Evolutionary conservation across 2,329 filamentous ascomycete species (phyloP).

Genomic region (Paraconiothyrium sp.): DNA sequence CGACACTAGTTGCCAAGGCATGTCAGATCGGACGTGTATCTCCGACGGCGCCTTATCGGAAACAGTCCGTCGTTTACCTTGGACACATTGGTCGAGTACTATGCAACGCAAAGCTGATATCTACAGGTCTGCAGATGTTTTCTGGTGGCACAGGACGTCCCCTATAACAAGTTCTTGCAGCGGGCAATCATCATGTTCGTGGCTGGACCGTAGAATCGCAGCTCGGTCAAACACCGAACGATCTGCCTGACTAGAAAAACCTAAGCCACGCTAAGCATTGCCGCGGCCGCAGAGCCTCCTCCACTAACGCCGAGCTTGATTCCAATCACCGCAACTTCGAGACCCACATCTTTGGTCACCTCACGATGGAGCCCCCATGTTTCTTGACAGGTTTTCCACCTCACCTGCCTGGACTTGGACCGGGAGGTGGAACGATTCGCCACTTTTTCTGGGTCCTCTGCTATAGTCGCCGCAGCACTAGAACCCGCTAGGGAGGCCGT

Average conservation of each 20-base stretch:
- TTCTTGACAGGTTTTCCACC: conserved; percentile 3
- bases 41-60: not conserved
- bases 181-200: not conserved
- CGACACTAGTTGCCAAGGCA: not conserved
- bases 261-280: conserved; percentile 9
- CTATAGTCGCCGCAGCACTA: conserved; percentile 3
- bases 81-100: not conserved
- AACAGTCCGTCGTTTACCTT: not conserved
- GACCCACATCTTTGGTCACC: not conserved
- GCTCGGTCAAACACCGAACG: not conserved
- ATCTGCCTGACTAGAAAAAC: conserved; percentile 4
- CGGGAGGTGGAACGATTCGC: not conserved
- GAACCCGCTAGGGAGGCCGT: not conserved
- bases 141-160: not conserved
- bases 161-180: not conserved
- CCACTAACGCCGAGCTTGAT: not conserved
- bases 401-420: not conserved
- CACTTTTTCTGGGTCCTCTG: not conserved
- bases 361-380: not conserved
- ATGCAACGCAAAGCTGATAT: not conserved
- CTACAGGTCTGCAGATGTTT: not conserved
- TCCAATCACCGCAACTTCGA: not conserved
- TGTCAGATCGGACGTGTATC: not conserved
- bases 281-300: conserved; percentile 11
- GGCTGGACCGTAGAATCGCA: not conserved